Evolutionary conservation across 257 asterid genomes (phyloP), one percentile per base, ranked within the genome.

Genomic region (Pogostemon cablin): DNA sequence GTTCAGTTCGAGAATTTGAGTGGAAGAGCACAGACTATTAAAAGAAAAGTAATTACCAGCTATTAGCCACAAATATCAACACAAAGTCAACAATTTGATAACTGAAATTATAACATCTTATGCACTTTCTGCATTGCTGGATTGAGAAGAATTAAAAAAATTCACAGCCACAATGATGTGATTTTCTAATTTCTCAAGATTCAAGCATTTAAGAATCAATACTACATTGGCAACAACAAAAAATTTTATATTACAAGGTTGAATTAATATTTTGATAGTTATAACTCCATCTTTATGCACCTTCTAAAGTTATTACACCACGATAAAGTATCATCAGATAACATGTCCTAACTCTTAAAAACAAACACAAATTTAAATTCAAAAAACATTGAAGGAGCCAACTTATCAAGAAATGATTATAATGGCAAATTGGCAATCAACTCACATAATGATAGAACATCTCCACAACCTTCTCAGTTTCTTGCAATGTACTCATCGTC

Each of bases 401-500:
- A 15, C 15, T 15, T 15, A 15, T 15, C 15, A 15, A 15, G 15
- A 15, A 15, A 15, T 15, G 15, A 15, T 15, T 15, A 15, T 15
- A 15, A 15, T 15, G 15, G 15, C 15, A 15, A 15, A 15, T 15
- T 15, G 15, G 15, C 15, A 15, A 15, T 15, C 15, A 15, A 15
- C 15, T 15, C 15, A 15, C 15, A 15, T 15, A 15, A 15, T 0
- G 15, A 15, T 15, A 0, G 15, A 15, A 15, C 15, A 15, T 15
- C 15, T 15, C 15, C 15, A 15, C 15, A 15, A 15, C 15, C 15
- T 15, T 15, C 15, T 15, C 15, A 15, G 15, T 15, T 15, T 15
- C 15, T 15, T 0, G 15, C 15, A 15, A 15, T 15, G 91, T 86
- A 62, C 91, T 81, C 99, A 95, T 91, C 0, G 98, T 84, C 75